Percentiles rank a stretch among this genome's conserved stretches.
Conservation (phyloP, 805 yeast genomes). For the Yamadazyma paraphyllophila region DNA sequence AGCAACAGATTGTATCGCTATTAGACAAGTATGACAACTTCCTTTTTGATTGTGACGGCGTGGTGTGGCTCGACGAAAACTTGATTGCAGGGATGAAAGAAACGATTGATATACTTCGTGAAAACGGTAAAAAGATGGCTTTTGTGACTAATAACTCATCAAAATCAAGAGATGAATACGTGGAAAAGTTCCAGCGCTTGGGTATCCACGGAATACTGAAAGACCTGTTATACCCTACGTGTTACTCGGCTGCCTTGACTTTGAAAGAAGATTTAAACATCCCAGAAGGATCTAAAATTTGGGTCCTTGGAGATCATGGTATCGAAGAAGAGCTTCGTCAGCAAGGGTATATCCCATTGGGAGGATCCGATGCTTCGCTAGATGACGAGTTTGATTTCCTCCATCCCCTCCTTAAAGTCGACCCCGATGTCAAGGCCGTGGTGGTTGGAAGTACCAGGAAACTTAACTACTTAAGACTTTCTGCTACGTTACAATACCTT, state of each 20-base stretch:
- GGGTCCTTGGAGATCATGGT: conserved; percentile 42
- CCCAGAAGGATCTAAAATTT: conserved; percentile 30
- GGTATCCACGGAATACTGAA: conserved; percentile 29
- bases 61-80: conserved; percentile 37
- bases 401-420: conserved; percentile 28
- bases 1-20: conserved; percentile 49
- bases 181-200: conserved; percentile 28
- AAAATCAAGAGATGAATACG: conserved; percentile 32
- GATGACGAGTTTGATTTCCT: conserved; percentile 24
- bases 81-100: conserved; percentile 33
- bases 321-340: conserved; percentile 34
- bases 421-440: conserved; percentile 39
- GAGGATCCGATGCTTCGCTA: conserved; percentile 32
- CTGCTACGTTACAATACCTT: conserved; percentile 38
- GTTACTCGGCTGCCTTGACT: conserved; percentile 35
- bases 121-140: conserved; percentile 24
- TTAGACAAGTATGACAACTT: conserved; percentile 43
- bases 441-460: conserved; percentile 40
- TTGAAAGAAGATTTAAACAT: conserved; percentile 23
- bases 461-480: conserved; percentile 35
- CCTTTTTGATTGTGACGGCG: conserved; percentile 44
- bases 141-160: conserved; percentile 42
- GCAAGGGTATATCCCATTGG: conserved; percentile 32
- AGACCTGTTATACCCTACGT: conserved; percentile 34
- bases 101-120: conserved; percentile 22